Evolutionary conservation across 345 rosid genomes (phyloP).

Genomic region (rapeseed (Brassica napus)): Da-Ae NC_063445.1:51557501-51558000

Average conservation of each 20-base stretch:
- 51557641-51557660: no score
- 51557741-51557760: background rate
- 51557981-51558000: slow-evolving; percentile 59
- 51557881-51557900: background rate
- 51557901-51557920: background rate
- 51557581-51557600: background rate
- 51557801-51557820: background rate
- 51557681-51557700: background rate
- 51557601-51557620: background rate
- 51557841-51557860: background rate
- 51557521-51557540: slow-evolving; percentile 24
- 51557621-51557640: background rate
- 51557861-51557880: background rate
- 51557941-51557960: slow-evolving; percentile 23
- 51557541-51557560: background rate
- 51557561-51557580: background rate
- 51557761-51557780: background rate
- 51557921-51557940: background rate
- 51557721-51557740: background rate
- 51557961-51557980: slow-evolving; percentile 65
- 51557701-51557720: background rate
- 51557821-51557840: background rate
- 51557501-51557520: slow-evolving; percentile 78
- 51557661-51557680: background rate
- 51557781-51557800: background rate